Evolutionary conservation across 2,329 filamentous ascomycete species (phyloP), one percentile per base, ranked within the genome.

Genomic region (Juglanconis oblonga): DNA sequence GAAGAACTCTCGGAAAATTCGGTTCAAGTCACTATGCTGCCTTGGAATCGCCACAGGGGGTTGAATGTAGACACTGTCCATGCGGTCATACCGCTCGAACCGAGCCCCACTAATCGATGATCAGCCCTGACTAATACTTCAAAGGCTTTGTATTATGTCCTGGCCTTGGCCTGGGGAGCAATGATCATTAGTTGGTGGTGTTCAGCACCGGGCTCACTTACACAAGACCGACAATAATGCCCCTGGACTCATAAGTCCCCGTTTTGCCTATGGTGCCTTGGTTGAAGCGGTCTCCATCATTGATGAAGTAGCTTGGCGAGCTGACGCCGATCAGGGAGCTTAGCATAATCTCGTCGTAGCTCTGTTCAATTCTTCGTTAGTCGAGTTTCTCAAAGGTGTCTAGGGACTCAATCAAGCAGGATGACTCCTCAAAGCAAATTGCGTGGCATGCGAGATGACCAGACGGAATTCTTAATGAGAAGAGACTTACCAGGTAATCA

Each of bases 281-380:
- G 53, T 73, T 73, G 40, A 53, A 6, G 9, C 71, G 67, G 13
- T 42, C 29, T 7, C 72, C 71, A 33, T 69, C 62, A 53, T 73
- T 73, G 51, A 72, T 63, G 63, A 73, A 73, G 33, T 62, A 66
- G 48, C 70, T 72, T 0, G 69, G 65, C 1, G 68, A 64, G 58
- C 70, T 72, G 13, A 71, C 68, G 2, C 67, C 72, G 0, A 73
- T 31, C 8, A 73, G 61, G 36, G 69, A 69, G 7, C 69, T 62
- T 6, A 73, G 64, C 71, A 73, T 71, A 5, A 73, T 73, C 62
- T 73, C 71, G 52, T 73, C 72, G 50, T 73, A 73, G 54, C 68
- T 72, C 6, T 24, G 17, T 24, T 24, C 17, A 24, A 24, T 24
- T 24, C 17, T 24, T 24, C 17, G 17, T 24, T 24, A 24, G 17